Percentiles rank a stretch among this genome's conserved stretches.
phyloP scores from a whole-genome alignment of 352 stramenopile genomes.

The Phytophthora idaei region DNA sequence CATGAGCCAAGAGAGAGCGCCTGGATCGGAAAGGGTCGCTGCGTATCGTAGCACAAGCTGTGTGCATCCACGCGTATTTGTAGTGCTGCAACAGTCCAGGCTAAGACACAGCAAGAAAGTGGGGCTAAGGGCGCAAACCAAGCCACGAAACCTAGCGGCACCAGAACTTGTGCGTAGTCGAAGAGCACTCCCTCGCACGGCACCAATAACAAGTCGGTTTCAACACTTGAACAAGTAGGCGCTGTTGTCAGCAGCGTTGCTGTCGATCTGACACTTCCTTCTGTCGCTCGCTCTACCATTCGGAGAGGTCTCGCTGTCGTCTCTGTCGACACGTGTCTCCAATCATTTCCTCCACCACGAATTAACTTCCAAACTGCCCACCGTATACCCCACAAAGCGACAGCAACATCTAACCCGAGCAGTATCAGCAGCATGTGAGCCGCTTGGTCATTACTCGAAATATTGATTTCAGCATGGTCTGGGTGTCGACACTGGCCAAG shows the following conservation, averaged over 20 bases:
- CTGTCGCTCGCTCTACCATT: conserved; percentile 4
- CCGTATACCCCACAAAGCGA: conserved; percentile 56
- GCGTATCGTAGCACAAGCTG: conserved; percentile 61
- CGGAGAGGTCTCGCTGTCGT: neutral
- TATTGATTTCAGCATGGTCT: conserved; percentile 7
- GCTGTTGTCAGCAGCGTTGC: conserved; percentile 10
- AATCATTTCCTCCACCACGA: conserved; percentile 1
- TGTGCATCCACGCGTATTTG: conserved; percentile 72
- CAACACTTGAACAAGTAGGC: conserved; percentile 24
- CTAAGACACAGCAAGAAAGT: conserved; percentile 38
- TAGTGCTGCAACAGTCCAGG: conserved; percentile 57
- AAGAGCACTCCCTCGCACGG: conserved; percentile 76
- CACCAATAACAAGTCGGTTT: conserved; percentile 48
- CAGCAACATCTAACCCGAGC: conserved; percentile 48
- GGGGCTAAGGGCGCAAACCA: conserved; percentile 69
- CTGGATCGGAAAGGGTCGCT: conserved; percentile 65
- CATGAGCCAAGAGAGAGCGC: conserved; percentile 66
- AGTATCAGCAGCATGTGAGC: conserved; percentile 54
- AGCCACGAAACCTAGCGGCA: conserved; percentile 65
- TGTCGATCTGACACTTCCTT: conserved; percentile 1
- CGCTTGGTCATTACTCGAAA: conserved; percentile 55
- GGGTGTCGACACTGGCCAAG: conserved; percentile 24
- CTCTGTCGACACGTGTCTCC: conserved; percentile 4
- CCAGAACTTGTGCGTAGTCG: conserved; percentile 76
- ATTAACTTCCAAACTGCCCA: conserved; percentile 35